Evolutionary conservation across 352 stramenopile species (phyloP).

Genomic region (Blastocystis sp.): DNA sequence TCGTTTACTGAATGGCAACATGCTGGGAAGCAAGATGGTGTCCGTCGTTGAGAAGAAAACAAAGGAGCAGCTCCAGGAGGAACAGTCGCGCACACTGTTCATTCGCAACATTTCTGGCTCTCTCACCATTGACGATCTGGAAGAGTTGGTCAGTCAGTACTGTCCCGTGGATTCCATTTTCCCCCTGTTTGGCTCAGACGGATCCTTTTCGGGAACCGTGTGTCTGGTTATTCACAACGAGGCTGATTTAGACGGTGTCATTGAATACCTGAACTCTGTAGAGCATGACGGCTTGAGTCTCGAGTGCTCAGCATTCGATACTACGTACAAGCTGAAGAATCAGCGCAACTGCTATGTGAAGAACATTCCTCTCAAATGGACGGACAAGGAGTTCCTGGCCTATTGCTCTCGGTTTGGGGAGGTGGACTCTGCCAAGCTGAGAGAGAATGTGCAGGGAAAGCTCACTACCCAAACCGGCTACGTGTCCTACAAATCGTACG

Average conservation of each 20-base stretch:
- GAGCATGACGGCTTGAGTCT: neutral
- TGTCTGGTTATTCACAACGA: neutral
- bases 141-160: neutral
- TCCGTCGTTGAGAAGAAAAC: constrained; percentile 5
- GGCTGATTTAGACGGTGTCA: neutral
- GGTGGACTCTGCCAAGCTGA: neutral
- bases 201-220: neutral
- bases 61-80: neutral
- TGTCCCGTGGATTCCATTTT: neutral
- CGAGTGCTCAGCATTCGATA: neutral
- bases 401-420: constrained; percentile 29
- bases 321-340: neutral
- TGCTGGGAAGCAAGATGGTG: neutral
- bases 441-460: neutral
- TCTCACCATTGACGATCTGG: neutral
- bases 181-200: neutral
- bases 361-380: neutral
- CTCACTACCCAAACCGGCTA: neutral
- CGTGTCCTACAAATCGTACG: neutral
- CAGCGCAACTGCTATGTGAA: constrained; percentile 21
- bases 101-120: neutral
- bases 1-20: neutral
- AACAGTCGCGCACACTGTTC: neutral
- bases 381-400: neutral
- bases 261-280: neutral